Evolutionary conservation across 345 rosid genomes (phyloP).

Genomic region (Citrus reticulata): DNA sequence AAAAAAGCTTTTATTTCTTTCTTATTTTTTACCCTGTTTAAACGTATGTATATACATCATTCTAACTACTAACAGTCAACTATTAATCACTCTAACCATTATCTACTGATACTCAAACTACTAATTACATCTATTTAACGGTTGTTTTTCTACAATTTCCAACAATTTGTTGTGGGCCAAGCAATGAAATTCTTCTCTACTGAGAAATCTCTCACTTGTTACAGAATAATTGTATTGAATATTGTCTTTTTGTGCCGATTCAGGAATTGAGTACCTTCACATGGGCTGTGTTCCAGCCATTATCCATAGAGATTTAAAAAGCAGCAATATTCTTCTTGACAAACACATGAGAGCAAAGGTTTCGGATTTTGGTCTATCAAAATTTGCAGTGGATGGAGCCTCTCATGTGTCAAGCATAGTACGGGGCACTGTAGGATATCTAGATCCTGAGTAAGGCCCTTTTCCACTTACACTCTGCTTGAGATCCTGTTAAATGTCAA

Average conservation of each 20-base stretch:
- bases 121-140: too few relatives aligned
- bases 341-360: slow-evolving; percentile 88
- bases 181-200: not conserved
- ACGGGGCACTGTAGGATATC: slow-evolving; percentile 97
- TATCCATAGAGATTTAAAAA: slow-evolving; percentile 94
- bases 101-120: too few relatives aligned
- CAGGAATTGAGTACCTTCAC: slow-evolving; percentile 98
- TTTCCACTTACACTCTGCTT: slow-evolving; percentile 1
- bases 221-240: slow-evolving; percentile 6
- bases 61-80: too few relatives aligned
- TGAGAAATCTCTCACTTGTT: not conserved
- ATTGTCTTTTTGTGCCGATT: slow-evolving; percentile 9
- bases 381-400: slow-evolving; percentile 77
- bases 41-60: too few relatives aligned
- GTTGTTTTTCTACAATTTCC: too few relatives aligned
- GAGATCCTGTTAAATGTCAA: slow-evolving; percentile 2
- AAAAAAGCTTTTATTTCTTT: too few relatives aligned
- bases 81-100: too few relatives aligned
- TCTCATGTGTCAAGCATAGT: slow-evolving; percentile 98
- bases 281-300: slow-evolving; percentile 95
- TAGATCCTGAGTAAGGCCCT: slow-evolving; percentile 92
- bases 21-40: too few relatives aligned
- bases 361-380: slow-evolving; percentile 95
- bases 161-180: not conserved
- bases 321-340: slow-evolving; percentile 93